Conservation (phyloP, 495 filamentous ascomycete species). For the Talaromyces stipitatus region DNA sequence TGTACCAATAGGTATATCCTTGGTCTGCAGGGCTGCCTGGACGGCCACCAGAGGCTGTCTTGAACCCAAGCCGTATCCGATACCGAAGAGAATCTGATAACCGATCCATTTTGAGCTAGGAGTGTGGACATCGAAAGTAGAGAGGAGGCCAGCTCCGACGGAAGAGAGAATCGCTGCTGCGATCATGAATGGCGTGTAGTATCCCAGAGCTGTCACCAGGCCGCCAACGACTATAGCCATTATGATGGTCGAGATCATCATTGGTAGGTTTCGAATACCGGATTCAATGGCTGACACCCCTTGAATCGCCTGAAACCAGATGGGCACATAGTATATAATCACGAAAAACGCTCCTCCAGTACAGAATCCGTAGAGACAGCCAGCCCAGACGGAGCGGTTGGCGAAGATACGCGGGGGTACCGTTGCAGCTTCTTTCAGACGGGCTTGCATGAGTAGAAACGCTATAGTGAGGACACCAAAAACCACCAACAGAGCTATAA, state of each 20-base stretch:
- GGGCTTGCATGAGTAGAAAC: slow-evolving; percentile 18
- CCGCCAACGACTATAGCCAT: slow-evolving; percentile 40
- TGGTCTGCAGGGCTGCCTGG: slow-evolving; percentile 48
- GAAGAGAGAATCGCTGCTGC: slow-evolving; percentile 43
- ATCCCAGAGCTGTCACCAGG: slow-evolving; percentile 49
- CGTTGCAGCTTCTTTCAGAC: slow-evolving; percentile 16
- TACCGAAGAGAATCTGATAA: slow-evolving; percentile 9
- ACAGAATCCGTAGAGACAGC: slow-evolving; percentile 26
- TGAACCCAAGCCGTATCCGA: slow-evolving; percentile 56
- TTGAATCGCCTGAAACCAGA: slow-evolving; percentile 68
- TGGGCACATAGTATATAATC: slow-evolving; percentile 55
- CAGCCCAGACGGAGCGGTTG: slow-evolving; percentile 41
- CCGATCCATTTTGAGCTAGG: slow-evolving; percentile 48
- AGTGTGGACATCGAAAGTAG: slow-evolving; percentile 47
- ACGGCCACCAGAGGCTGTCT: slow-evolving; percentile 57
- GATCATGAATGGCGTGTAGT: slow-evolving; percentile 58
- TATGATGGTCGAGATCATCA: slow-evolving; percentile 39
- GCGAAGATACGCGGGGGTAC: slow-evolving; percentile 22
- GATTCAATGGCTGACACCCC: slow-evolving; percentile 22
- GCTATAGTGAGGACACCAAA: slow-evolving; percentile 26
- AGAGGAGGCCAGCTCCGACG: slow-evolving; percentile 56
- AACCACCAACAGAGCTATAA: slow-evolving; percentile 27
- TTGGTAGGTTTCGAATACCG: slow-evolving; percentile 29
- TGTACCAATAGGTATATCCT: slow-evolving; percentile 53
- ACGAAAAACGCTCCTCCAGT: slow-evolving; percentile 22